Conservation (phyloP, 306 rosid species). For the Sicyos edulis region DNA sequence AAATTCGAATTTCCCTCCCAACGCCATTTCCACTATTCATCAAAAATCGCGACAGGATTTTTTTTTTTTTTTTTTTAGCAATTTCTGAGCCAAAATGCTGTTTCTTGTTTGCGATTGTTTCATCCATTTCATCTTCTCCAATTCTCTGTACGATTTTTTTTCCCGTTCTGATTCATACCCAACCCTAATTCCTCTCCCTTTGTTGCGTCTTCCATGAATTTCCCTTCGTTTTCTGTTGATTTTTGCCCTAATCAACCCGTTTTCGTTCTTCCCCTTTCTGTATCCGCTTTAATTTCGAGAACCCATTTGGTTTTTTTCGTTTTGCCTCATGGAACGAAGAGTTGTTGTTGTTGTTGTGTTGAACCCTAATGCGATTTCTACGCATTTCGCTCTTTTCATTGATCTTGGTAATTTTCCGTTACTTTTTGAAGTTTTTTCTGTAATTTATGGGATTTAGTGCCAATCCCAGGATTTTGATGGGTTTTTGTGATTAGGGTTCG, state of each 20-base stretch:
- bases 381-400: neutral
- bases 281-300: neutral
- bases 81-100: neutral
- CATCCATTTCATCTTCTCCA: neutral
- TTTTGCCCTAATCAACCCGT: neutral
- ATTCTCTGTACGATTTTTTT: neutral
- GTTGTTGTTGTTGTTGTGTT: neutral
- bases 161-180: constrained; percentile 5
- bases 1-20: neutral
- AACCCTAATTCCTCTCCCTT: neutral
- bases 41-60: neutral
- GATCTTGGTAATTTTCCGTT: constrained; percentile 12
- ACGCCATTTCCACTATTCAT: constrained; percentile 16
- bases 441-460: neutral
- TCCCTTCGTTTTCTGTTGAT: constrained; percentile 2
- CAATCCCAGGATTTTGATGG: neutral
- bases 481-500: constrained; percentile 14
- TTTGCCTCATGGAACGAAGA: neutral
- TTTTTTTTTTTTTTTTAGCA: neutral
- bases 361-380: neutral
- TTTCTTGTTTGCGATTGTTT: neutral
- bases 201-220: neutral
- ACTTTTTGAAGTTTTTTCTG: neutral
- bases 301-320: constrained; percentile 8
- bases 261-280: neutral